Evolutionary conservation across 2,329 filamentous ascomycete genomes (phyloP).

Genomic region (Cladophialophora exuberans): DNA sequence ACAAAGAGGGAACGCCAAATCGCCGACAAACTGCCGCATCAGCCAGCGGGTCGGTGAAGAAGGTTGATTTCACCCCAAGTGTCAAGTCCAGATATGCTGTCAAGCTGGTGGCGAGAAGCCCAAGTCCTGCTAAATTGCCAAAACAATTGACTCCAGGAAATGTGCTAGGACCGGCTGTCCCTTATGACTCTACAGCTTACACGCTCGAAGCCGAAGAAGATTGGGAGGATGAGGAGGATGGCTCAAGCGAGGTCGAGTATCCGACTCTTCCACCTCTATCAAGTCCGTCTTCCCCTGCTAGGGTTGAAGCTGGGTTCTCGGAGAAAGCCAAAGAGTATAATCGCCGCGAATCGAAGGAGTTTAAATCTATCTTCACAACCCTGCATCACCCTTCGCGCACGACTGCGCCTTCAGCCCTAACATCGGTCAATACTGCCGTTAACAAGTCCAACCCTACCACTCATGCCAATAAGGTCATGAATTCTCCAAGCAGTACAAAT

Average conservation of each 20-base stretch:
- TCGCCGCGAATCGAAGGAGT: slow-evolving; percentile 35
- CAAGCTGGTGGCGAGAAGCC: slow-evolving; percentile 39
- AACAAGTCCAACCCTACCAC: slow-evolving; percentile 26
- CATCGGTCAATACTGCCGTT: slow-evolving; percentile 28
- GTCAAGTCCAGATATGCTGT: slow-evolving; percentile 55
- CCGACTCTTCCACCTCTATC: slow-evolving; percentile 38
- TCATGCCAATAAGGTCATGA: slow-evolving; percentile 25
- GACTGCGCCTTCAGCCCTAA: slow-evolving; percentile 21
- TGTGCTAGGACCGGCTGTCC: slow-evolving; percentile 24
- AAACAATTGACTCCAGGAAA: slow-evolving; percentile 24
- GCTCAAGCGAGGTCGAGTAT: slow-evolving; percentile 40
- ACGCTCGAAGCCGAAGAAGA: slow-evolving; percentile 28
- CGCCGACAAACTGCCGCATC: slow-evolving; percentile 42
- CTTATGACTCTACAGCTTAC: slow-evolving; percentile 34
- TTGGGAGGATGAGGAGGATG: slow-evolving; percentile 30
- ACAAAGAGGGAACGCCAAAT: slow-evolving; percentile 32
- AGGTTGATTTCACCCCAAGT: slow-evolving; percentile 80
- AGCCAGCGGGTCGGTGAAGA: slow-evolving; percentile 61
- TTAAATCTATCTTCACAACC: slow-evolving; percentile 36
- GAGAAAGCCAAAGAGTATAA: slow-evolving; percentile 35
- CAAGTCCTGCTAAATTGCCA: slow-evolving; percentile 46
- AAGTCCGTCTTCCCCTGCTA: slow-evolving; percentile 12
- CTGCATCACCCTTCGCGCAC: slow-evolving; percentile 31
- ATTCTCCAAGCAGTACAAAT: slow-evolving; percentile 34
- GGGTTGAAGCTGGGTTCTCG: slow-evolving; percentile 21